A percentile compares a stretch with the other conserved stretches of the same genome.
Conservation (phyloP, 192 early-diverging fungal genomes). For the Cetraspora pellucida region DNA sequence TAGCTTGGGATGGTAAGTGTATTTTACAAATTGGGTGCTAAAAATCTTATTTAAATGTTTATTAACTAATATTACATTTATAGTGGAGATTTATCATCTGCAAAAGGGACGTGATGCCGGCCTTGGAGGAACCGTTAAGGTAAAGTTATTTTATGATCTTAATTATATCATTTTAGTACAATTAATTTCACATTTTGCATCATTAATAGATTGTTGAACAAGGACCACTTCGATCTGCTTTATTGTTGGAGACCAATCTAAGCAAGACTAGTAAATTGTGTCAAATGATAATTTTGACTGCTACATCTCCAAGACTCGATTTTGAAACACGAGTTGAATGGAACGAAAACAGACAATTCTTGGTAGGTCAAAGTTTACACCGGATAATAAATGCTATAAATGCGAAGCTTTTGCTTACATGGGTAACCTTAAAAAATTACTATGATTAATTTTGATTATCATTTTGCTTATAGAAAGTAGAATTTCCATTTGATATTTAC, state of each 20-base stretch:
- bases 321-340: conserved; percentile 91
- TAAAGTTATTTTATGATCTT: conserved; percentile 5
- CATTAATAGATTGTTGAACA: conserved; percentile 61
- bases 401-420: background rate
- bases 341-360: conserved; percentile 86
- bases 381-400: background rate
- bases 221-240: conserved; percentile 79
- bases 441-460: conserved; percentile 15
- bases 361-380: conserved; percentile 52
- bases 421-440: background rate
- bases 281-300: conserved; percentile 79
- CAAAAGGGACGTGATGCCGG: conserved; percentile 75
- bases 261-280: conserved; percentile 65
- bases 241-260: conserved; percentile 68
- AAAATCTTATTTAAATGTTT: background rate
- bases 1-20: conserved; percentile 48
- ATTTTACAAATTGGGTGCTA: background rate
- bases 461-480: conserved; percentile 74
- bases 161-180: background rate
- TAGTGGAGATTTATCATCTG: conserved; percentile 91
- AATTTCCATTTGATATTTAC: conserved; percentile 85
- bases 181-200: background rate
- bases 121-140: conserved; percentile 60
- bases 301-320: conserved; percentile 72
- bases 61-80: conserved; percentile 26